Conservation (phyloP, 23 red algal species). For the Gracilaria domingensis region DNA sequence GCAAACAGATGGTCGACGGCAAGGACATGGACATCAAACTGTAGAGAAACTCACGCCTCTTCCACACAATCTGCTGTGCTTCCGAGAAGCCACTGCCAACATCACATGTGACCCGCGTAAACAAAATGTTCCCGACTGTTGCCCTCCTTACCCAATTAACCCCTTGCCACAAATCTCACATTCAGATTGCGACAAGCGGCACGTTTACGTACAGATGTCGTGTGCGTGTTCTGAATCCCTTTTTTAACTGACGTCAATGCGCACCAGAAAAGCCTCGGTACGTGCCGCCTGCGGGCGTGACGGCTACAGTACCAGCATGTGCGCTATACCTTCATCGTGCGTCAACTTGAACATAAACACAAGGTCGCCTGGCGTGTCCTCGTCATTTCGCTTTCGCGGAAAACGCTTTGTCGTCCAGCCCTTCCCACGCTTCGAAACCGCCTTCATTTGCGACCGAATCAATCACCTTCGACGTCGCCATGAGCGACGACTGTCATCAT, state of each 20-base stretch:
- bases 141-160: no score
- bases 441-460: neutral
- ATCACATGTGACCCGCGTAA: no score
- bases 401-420: neutral
- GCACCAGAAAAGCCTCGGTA: neutral
- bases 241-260: neutral
- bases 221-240: neutral
- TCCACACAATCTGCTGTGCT: no score
- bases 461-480: neutral
- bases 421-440: neutral
- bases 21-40: slow-evolving; percentile 67
- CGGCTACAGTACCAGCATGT: neutral
- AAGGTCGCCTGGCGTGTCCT: neutral
- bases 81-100: no score
- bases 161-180: neutral
- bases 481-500: neutral
- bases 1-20: slow-evolving; percentile 56
- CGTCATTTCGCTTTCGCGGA: neutral
- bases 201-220: neutral
- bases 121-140: neutral
- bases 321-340: neutral
- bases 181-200: neutral
- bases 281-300: neutral
- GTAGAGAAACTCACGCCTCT: neutral
- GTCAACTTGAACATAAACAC: neutral